These are phyloP conservation scores for Ephemerocybe angulata DNA, from an alignment of 768 basidiomycete species.

Conservation along the genomic window DNA sequence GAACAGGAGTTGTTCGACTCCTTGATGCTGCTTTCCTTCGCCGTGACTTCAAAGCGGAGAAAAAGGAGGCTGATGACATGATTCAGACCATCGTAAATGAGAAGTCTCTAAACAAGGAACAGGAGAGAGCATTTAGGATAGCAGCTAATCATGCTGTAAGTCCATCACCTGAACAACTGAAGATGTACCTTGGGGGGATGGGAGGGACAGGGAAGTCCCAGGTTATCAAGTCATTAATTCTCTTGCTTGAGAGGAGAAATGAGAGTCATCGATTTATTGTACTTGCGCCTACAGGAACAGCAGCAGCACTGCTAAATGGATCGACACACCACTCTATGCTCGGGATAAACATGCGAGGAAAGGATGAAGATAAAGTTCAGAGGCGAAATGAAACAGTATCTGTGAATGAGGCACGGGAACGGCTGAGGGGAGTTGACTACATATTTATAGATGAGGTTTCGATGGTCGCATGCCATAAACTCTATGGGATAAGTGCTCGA, in stretches of 20 bases:
- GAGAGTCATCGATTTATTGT: slow-evolving; percentile 21
- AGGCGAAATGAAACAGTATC: not conserved
- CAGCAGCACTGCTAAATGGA: slow-evolving; percentile 29
- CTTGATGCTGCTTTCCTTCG: slow-evolving; percentile 9
- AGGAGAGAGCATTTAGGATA: slow-evolving; percentile 28
- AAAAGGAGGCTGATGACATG: not conserved
- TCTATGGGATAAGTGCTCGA: slow-evolving; percentile 26
- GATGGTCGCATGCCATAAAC: slow-evolving; percentile 34
- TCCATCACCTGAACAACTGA: slow-evolving; percentile 14
- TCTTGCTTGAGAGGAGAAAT: slow-evolving; percentile 18
- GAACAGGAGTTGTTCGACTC: not conserved
- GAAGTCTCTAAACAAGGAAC: slow-evolving; percentile 25
- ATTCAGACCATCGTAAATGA: slow-evolving; percentile 1
- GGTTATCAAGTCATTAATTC: slow-evolving; percentile 22
- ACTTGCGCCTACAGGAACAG: slow-evolving; percentile 31
- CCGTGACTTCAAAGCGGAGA: not conserved
- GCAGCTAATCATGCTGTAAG: slow-evolving; percentile 16
- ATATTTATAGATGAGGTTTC: slow-evolving; percentile 37
- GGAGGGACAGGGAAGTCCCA: slow-evolving; percentile 30
- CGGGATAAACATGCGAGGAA: slow-evolving; percentile 16
- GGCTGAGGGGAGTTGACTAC: slow-evolving; percentile 10
- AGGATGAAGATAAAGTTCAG: not conserved
- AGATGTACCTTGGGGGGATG: slow-evolving; percentile 31
- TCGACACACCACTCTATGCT: slow-evolving; percentile 35
- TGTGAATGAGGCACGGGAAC: slow-evolving; percentile 14